A percentile compares a stretch with the other conserved stretches of the same genome.
These are phyloP conservation scores for Mortierella hygrophila DNA, from an alignment of 192 early-diverging fungal genomes.

Conservation along the genomic window DNA sequence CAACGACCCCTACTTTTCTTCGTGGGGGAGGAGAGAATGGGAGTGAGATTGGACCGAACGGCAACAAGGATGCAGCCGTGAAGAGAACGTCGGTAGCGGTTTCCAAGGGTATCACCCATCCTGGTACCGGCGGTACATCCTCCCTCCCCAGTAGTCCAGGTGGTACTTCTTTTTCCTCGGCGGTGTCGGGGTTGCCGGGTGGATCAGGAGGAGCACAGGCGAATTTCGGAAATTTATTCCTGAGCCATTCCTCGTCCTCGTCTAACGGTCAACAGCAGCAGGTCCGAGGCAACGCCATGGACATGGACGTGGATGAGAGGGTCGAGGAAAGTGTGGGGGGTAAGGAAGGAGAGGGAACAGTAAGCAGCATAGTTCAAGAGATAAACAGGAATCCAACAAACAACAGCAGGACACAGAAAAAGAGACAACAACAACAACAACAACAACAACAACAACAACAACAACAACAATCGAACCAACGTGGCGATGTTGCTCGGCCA, in stretches of 20 bases:
- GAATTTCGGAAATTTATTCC: conserved; percentile 33
- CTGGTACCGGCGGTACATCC: no score
- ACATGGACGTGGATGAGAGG: not conserved
- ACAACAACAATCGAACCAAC: not conserved
- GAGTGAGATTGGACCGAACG: not conserved
- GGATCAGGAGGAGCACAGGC: conserved; percentile 9
- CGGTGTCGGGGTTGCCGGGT: conserved; percentile 6
- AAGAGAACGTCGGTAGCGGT: no score
- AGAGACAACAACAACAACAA: not conserved
- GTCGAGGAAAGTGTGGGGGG: not conserved
- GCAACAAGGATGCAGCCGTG: no score
- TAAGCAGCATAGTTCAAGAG: not conserved
- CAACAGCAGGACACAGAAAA: not conserved
- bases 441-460: not conserved
- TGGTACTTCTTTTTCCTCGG: not conserved
- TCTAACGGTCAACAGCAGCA: no score
- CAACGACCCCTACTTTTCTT: not conserved
- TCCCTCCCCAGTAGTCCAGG: not conserved
- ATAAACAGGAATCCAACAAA: not conserved
- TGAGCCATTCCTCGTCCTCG: not conserved
- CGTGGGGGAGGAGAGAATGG: not conserved
- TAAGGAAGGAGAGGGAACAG: not conserved
- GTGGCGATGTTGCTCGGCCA: not conserved
- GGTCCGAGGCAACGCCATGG: not conserved
- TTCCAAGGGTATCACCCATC: no score